Evolutionary conservation across 75 land plant genomes (phyloP).

Genomic region (Pinus taeda): DNA sequence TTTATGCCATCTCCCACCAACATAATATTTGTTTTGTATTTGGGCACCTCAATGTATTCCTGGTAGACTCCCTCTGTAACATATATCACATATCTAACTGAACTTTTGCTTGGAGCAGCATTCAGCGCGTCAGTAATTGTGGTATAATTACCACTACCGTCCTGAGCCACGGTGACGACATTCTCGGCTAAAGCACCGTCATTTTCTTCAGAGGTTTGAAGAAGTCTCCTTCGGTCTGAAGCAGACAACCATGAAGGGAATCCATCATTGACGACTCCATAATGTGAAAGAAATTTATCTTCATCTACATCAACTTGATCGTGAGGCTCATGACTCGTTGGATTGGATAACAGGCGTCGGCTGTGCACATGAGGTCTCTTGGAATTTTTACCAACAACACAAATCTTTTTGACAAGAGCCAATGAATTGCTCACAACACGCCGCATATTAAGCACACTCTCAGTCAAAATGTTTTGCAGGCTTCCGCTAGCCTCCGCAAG

Average conservation of each 20-base stretch:
- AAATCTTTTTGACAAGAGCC: conserved; percentile 16
- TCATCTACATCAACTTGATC: too few relatives aligned
- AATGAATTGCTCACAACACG: conserved; percentile 27
- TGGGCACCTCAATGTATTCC: conserved; percentile 15
- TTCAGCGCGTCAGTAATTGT: conserved; percentile 38
- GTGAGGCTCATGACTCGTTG: too few relatives aligned
- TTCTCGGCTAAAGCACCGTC: conserved; percentile 11
- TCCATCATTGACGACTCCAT: conserved; percentile 9
- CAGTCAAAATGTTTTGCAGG: conserved; percentile 8
- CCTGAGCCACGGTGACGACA: conserved; percentile 44
- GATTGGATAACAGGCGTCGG: not conserved
- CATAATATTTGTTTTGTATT: conserved; percentile 9
- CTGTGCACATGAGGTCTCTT: not conserved
- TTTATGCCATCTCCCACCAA: conserved; percentile 29
- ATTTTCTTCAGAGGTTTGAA: not conserved
- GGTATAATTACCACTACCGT: conserved; percentile 51
- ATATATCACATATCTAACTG: conserved; percentile 16
- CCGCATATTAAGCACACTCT: conserved; percentile 9
- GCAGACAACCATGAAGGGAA: conserved; percentile 54
- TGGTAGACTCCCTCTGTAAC: conserved; percentile 30
- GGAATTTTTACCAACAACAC: not conserved
- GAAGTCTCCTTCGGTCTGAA: conserved; percentile 22
- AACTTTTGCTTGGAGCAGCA: conserved; percentile 38
- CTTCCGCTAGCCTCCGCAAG: conserved; percentile 19
- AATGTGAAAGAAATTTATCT: too few relatives aligned